Base-by-base conservation (phyloP, 2,329 filamentous ascomycete species). In the Cladosporium sp. region DNA sequence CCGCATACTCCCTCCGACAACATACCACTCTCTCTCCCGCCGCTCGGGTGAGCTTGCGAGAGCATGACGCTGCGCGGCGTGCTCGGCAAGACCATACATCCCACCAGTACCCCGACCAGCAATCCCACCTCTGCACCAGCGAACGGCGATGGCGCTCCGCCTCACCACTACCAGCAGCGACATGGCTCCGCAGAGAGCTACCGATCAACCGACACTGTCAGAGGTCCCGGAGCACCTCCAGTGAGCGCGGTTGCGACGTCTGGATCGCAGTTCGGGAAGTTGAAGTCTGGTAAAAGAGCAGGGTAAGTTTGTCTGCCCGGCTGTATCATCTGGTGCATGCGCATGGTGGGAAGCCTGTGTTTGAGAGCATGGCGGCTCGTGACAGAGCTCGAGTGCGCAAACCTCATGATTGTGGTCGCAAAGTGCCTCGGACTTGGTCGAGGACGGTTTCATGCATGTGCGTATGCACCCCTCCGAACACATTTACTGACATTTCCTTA, bases 121-220 rank as follows among this genome's bases (percentile, higher is more conserved):
- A 52, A 43, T 52, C 55, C 62, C 61, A 43, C 54, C 57, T 51
- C 57, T 28, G 56, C 36, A 30, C 62, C 37, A 22, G 37, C 38
- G 77, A 78, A 69, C 17, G 51, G 42, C 19, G 58, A 59, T 37
- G 75, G 75, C 19, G 30, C 14, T 38, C 42, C 54, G n/a, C 54
- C 40, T 14, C 30, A 47, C 17, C 42, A 56, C 19, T 49, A 49
- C 40, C 43, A 56, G 68, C 79, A 80, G 75, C 86, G 85, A 76
- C 83, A 87, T 81, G 86, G 82, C 77, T 86, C 85, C 64, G 77
- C 81, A 65, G 82, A 85, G 68, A 89, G 86, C 77, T 84, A 82
- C 74, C 82, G 82, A 67, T 89, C 87, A 62, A 82, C 80, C 69
- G 82, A 84, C 69, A 91, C 88, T 56, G 79, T 88, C 65, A 82